Evolutionary conservation across 2,329 filamentous ascomycete species (phyloP).

Genomic region (Aspergillus glaucus): DNA sequence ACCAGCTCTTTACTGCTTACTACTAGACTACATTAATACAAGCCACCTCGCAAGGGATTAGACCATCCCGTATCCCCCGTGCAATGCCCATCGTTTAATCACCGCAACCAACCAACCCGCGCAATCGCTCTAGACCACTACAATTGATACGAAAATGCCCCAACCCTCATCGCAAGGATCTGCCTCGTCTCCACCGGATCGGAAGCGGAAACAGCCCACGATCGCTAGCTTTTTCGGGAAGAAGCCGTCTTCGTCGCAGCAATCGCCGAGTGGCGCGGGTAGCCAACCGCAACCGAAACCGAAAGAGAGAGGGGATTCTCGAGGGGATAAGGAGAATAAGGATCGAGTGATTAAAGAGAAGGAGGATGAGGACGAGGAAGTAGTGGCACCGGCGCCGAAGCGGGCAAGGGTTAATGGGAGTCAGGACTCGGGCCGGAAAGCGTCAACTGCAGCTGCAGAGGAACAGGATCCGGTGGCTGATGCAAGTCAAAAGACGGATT

Average conservation of each 20-base stretch:
- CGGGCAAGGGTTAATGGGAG: constrained; percentile 27
- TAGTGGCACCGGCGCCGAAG: constrained; percentile 37
- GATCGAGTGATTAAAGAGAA: constrained; percentile 5
- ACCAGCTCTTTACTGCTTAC: too few species aligned
- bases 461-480: constrained; percentile 12
- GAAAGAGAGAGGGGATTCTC: not conserved
- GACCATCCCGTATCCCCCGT: too few species aligned
- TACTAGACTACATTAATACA: too few species aligned
- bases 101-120: too few species aligned
- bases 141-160: constrained; percentile 19
- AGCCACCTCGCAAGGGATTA: too few species aligned
- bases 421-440: not conserved
- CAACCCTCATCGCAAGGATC: constrained; percentile 29
- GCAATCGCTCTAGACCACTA: too few species aligned
- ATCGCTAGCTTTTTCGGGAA: constrained; percentile 81
- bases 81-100: too few species aligned
- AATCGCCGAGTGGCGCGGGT: constrained; percentile 6
- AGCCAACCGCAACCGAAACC: constrained; percentile 3
- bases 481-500: constrained; percentile 47
- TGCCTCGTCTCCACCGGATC: constrained; percentile 22
- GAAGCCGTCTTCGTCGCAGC: constrained; percentile 33
- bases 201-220: constrained; percentile 55
- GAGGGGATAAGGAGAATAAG: constrained; percentile 3
- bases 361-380: constrained; percentile 36
- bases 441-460: not conserved